Base-by-base conservation (phyloP, 192 early-diverging fungal genomes). In the Radiomyces spectabilis region DNA sequence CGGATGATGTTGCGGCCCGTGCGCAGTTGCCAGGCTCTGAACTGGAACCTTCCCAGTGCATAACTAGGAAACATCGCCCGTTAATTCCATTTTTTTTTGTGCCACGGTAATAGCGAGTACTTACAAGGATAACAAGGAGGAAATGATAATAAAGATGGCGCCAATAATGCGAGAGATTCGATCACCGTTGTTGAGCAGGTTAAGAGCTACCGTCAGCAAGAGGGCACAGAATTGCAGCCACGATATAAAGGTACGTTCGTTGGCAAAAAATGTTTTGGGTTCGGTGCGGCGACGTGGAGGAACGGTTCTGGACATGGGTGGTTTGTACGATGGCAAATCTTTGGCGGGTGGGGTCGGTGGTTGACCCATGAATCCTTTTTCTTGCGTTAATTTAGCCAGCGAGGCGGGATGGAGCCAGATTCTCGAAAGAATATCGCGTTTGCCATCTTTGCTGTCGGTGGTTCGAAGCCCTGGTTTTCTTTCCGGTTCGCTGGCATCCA, bases 201-300 rank as follows among this genome's bases (percentile, higher is more conserved):
- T 80, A n/a, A 92, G 64, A 7, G 87, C 77, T n/a, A 91, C 72
- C 19, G 79, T 77, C 5, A 81, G 75, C n/a, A 92, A 58, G 16
- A 88, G 63, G 13, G 85, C 82, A 56, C 78, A 82, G 76, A 85
- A 88, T 47, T 87, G 79, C 60, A 91, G 66, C 91, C 91, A 93
- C 5, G 80, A 75, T 22, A 93, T 71, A 71, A 93, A 93, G 0
- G 89, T 92, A 22, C 91, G 76, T 57, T 93, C 91, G 56, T 93
- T 93, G 10, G 89, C 89, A 66, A 93, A 87, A 39, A 84, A 92
- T 3, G 86, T 82, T 71, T 93, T 93, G 22, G 91, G 87, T 50
- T 93, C 91, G 6, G 89, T 78, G 30, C 82, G 75, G 25, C 81
- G 70, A 3, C 78, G 66, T 29, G 63, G 61, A 19, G 5, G 32